Conservation (phyloP, 1,284 basidiomycete genomes). For the Testicularia cyperi region DNA sequence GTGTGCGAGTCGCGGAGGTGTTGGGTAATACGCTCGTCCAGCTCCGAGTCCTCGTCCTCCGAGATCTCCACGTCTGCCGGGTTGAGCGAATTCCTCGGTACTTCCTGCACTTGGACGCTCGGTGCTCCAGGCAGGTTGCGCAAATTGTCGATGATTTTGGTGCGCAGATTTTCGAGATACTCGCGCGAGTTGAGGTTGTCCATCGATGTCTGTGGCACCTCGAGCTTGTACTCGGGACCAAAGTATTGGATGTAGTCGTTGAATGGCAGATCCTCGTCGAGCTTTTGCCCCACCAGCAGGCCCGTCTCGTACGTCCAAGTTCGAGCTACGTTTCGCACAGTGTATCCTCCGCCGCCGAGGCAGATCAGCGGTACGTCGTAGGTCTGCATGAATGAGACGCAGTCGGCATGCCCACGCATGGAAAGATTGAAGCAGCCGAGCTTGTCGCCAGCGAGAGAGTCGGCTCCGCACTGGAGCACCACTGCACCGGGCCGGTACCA, state of each 20-base stretch:
- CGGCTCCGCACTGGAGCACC: constrained; percentile 92
- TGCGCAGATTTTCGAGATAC: constrained; percentile 77
- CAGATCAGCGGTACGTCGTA: constrained; percentile 86
- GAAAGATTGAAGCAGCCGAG: constrained; percentile 94
- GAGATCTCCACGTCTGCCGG: constrained; percentile 65
- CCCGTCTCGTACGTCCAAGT: constrained; percentile 98
- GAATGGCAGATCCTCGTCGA: constrained; percentile 79
- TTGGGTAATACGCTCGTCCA: constrained; percentile 59
- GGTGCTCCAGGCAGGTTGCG: constrained; percentile 78
- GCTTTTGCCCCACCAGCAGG: constrained; percentile 82
- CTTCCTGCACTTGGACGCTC: constrained; percentile 81
- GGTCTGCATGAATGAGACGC: constrained; percentile 80
- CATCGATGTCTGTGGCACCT: constrained; percentile 88
- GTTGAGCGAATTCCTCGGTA: constrained; percentile 66
- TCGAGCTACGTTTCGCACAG: constrained; percentile 83
- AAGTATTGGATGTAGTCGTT: constrained; percentile 98
- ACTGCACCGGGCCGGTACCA: constrained; percentile 86
- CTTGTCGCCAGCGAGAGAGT: constrained; percentile 92
- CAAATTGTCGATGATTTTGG: constrained; percentile 75
- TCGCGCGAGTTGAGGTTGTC: constrained; percentile 86
- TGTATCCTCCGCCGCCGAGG: constrained; percentile 94
- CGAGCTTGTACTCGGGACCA: constrained; percentile 89
- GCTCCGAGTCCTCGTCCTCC: constrained; percentile 59
- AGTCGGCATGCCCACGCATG: constrained; percentile 88
- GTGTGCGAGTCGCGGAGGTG: constrained; percentile 51